A percentile compares a stretch with the other conserved stretches of the same genome.
Conservation (phyloP, 2,329 filamentous ascomycete species). For the Tolypocladium amazonense region DNA sequence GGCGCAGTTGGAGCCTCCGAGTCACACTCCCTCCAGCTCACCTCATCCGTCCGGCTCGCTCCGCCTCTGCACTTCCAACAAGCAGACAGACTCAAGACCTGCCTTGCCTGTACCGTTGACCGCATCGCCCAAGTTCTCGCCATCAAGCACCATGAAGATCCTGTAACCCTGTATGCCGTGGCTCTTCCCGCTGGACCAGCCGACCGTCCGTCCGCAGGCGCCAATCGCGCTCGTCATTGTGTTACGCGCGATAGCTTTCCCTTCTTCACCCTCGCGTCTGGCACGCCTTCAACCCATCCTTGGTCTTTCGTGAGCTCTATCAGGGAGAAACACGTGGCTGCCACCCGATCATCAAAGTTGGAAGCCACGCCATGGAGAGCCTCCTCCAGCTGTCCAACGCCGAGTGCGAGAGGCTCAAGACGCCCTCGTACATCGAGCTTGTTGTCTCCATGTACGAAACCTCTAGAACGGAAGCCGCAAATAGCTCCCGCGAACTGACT, state of each 20-base stretch:
- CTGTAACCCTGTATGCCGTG: neutral
- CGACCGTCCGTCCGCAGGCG: neutral
- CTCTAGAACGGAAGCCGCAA: neutral
- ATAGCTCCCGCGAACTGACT: neutral
- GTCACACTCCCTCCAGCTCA: neutral
- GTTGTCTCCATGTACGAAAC: conserved; percentile 41
- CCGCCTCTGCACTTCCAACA: neutral
- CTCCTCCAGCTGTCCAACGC: conserved; percentile 2
- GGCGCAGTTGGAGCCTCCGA: neutral
- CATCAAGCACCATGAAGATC: neutral
- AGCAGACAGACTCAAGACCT: neutral
- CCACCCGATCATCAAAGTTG: neutral
- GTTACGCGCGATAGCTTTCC: neutral
- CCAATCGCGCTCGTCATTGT: neutral
- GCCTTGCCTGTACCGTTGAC: neutral
- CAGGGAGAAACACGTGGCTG: neutral
- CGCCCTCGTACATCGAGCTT: conserved; percentile 43
- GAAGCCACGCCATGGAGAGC: neutral
- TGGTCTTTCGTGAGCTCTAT: neutral
- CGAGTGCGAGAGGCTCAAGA: conserved; percentile 38
- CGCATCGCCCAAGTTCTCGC: neutral
- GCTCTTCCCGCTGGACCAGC: neutral
- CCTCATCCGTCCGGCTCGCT: neutral
- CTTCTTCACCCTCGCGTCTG: neutral
- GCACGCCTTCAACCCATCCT: neutral